These are phyloP conservation scores for Marasmius fiardii DNA, from an alignment of 1,284 basidiomycete species.

Conservation along the genomic window DNA sequence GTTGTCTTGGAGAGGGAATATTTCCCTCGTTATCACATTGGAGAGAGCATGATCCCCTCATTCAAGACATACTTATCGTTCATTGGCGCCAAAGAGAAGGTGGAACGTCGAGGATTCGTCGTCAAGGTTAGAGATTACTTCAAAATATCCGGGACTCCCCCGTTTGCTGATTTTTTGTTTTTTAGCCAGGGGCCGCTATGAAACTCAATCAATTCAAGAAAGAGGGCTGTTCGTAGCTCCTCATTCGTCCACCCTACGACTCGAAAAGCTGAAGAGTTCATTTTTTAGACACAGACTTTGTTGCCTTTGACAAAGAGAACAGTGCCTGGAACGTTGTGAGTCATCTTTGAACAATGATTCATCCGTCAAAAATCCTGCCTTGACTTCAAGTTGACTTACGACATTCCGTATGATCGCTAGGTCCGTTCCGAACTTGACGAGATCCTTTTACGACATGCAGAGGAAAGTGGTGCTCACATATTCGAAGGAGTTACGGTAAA, in stretches of 20 bases:
- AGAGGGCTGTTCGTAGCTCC: constrained; percentile 39
- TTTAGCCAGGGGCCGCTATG: constrained; percentile 39
- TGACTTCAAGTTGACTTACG: no score
- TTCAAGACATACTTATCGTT: constrained; percentile 38
- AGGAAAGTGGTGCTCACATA: constrained; percentile 22
- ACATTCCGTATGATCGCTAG: constrained; percentile 4
- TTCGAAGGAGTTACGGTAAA: constrained; percentile 24
- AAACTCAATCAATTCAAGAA: constrained; percentile 37
- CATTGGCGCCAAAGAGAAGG: constrained; percentile 36
- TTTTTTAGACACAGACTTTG: constrained; percentile 39
- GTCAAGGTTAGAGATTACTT: constrained; percentile 30
- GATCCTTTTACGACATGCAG: constrained; percentile 25
- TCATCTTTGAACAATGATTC: no score
- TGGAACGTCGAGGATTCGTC: constrained; percentile 35
- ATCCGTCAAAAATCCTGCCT: no score
- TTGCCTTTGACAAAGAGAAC: constrained; percentile 32
- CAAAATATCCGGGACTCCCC: background rate
- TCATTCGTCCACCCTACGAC: background rate
- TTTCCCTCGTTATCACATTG: constrained; percentile 48
- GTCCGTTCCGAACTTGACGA: constrained; percentile 29
- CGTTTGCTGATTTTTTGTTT: background rate
- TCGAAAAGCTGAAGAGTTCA: background rate
- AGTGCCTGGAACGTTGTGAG: constrained; percentile 35
- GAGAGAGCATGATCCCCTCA: constrained; percentile 45
- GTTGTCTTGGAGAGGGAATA: constrained; percentile 48